Conservation (phyloP, 2,329 filamentous ascomycete genomes). For the Aureobasidium sp. region DNA sequence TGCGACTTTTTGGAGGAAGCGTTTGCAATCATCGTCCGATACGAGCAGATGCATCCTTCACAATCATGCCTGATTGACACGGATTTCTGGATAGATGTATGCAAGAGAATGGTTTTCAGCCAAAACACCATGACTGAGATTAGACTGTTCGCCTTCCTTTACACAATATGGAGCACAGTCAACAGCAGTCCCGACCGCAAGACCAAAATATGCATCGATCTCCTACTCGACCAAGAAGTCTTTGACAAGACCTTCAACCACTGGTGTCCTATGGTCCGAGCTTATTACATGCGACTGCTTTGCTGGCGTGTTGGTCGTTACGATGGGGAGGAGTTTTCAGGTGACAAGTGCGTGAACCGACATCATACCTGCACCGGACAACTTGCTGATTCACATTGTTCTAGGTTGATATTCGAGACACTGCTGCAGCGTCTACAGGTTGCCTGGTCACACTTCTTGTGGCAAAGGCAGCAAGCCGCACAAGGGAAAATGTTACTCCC, state of each 20-base stretch:
- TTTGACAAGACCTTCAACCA: constrained; percentile 84
- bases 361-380: not conserved
- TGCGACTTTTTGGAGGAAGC: constrained; percentile 86
- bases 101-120: constrained; percentile 69
- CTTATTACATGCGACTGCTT: constrained; percentile 83
- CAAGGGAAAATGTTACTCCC: constrained; percentile 48
- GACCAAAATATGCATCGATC: constrained; percentile 61
- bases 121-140: constrained; percentile 89
- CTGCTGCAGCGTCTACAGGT: constrained; percentile 62
- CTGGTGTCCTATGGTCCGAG: constrained; percentile 92
- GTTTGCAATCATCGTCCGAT: constrained; percentile 59
- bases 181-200: constrained; percentile 61
- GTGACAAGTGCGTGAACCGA: not conserved
- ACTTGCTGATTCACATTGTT: not conserved
- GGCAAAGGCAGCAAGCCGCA: constrained; percentile 62
- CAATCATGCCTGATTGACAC: constrained; percentile 58
- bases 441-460: constrained; percentile 74
- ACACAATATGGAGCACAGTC: constrained; percentile 69
- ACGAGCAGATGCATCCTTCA: constrained; percentile 41
- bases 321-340: constrained; percentile 54
- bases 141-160: constrained; percentile 74
- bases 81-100: constrained; percentile 79
- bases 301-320: constrained; percentile 85
- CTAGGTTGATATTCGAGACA: constrained; percentile 61
- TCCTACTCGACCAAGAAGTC: constrained; percentile 65